A percentile compares a stretch with the other conserved stretches of the same genome.
Evolutionary conservation across 2,329 filamentous ascomycete species (phyloP).

Genomic region (Fusarium domesticum): DNA sequence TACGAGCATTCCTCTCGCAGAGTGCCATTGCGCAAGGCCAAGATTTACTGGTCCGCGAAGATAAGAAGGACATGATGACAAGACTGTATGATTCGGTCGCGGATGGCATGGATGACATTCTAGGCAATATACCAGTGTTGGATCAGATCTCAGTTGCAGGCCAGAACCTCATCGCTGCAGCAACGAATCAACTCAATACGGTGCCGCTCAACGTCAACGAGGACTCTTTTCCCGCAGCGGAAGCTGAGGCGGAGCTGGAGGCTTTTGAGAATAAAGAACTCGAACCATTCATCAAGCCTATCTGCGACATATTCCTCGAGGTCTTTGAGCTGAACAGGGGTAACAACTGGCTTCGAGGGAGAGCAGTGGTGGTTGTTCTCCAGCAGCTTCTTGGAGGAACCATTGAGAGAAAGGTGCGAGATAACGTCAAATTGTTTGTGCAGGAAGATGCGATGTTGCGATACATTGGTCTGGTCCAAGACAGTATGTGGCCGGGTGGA

Average conservation of each 20-base stretch:
- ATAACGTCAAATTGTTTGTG: slow-evolving; percentile 69
- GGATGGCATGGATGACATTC: slow-evolving; percentile 96
- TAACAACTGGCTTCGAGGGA: slow-evolving; percentile 94
- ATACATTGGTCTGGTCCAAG: slow-evolving; percentile 71
- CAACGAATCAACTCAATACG: slow-evolving; percentile 60
- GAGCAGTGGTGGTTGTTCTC: slow-evolving; percentile 91
- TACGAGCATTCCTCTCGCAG: slow-evolving; percentile 89
- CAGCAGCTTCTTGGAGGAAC: slow-evolving; percentile 95
- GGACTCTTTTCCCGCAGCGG: slow-evolving; percentile 55
- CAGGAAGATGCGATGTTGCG: slow-evolving; percentile 75
- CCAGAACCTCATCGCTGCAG: slow-evolving; percentile 82
- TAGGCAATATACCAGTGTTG: slow-evolving; percentile 92
- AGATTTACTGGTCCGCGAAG: slow-evolving; percentile 55
- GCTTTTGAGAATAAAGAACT: slow-evolving; percentile 88
- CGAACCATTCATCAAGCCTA: slow-evolving; percentile 96
- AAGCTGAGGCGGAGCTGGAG: slow-evolving; percentile 90
- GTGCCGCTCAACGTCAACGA: slow-evolving; percentile 52
- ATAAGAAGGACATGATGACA: slow-evolving; percentile 84
- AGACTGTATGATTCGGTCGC: slow-evolving; percentile 95
- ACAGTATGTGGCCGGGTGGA: slow-evolving; percentile 79
- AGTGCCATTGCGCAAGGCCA: slow-evolving; percentile 69
- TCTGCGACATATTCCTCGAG: slow-evolving; percentile 96
- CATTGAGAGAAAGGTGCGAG: slow-evolving; percentile 91
- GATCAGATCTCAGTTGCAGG: slow-evolving; percentile 92
- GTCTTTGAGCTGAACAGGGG: slow-evolving; percentile 91